Evolutionary conservation across 192 early-diverging fungal genomes (phyloP).

Genomic region (Haplosporangium gracile): DNA sequence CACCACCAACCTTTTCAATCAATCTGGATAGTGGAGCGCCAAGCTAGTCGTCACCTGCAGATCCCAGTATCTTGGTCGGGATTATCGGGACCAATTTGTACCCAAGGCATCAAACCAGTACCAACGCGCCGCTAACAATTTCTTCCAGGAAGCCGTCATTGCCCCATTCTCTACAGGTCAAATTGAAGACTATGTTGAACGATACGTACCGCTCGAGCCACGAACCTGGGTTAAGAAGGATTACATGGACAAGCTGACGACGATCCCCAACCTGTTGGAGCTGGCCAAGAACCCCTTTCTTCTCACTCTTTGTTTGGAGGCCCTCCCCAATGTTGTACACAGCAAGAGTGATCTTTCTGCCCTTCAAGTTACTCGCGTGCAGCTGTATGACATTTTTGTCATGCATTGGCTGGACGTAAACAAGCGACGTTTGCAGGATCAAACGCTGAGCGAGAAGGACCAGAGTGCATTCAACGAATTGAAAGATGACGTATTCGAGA

Average conservation of each 20-base stretch:
- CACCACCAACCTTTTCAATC: conserved; percentile 17
- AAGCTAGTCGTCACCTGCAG: conserved; percentile 26
- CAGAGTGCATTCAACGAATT: not conserved
- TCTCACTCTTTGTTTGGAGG: conserved; percentile 12
- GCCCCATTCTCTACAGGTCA: conserved; percentile 18
- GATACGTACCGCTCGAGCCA: conserved; percentile 9
- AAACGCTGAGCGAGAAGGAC: not conserved
- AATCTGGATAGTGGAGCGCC: conserved; percentile 14
- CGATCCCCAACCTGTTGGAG: conserved; percentile 8
- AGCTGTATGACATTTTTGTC: conserved; percentile 20
- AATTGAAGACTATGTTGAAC: conserved; percentile 5
- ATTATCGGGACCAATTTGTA: conserved; percentile 20
- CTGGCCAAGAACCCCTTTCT: conserved; percentile 28
- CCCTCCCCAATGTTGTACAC: conserved; percentile 5
- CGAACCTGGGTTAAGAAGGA: conserved; percentile 1
- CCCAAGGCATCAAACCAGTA: not conserved
- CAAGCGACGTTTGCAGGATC: not conserved
- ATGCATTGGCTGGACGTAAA: not conserved
- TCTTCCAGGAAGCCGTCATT: conserved; percentile 29
- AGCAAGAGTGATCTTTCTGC: not conserved
- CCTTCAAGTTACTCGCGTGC: not conserved
- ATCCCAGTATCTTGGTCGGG: conserved; percentile 13
- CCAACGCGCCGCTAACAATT: not conserved
- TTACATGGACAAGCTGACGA: conserved; percentile 12
- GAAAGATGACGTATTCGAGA: not conserved